phyloP scores from a whole-genome alignment of 2,329 filamentous ascomycete species.

The Colletotrichum noveboracense region DNA sequence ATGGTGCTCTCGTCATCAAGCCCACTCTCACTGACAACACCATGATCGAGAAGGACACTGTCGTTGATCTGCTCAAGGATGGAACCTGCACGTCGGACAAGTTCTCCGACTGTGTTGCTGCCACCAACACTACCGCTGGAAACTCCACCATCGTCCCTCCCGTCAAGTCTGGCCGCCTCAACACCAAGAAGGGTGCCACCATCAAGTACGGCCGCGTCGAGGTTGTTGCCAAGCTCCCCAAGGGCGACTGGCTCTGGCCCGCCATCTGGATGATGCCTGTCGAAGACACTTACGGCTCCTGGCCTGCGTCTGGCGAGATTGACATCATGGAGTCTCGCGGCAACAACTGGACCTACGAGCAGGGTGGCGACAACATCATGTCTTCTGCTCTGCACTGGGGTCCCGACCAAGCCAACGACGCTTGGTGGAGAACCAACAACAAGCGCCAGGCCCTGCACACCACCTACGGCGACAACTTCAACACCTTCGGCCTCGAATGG shows the following conservation, averaged over 20 bases:
- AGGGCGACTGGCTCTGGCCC: constrained; percentile 88
- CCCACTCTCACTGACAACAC: constrained; percentile 76
- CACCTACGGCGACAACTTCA: constrained; percentile 71
- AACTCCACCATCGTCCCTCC: constrained; percentile 81
- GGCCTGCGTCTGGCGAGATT: constrained; percentile 84
- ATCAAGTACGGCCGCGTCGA: constrained; percentile 86
- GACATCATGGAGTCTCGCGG: constrained; percentile 83
- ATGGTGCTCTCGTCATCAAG: constrained; percentile 75
- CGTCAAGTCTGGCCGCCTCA: constrained; percentile 78
- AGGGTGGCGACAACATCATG: constrained; percentile 82
- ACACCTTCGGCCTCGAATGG: constrained; percentile 86
- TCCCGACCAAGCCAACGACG: constrained; percentile 73
- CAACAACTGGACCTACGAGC: constrained; percentile 78
- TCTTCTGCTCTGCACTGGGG: constrained; percentile 86
- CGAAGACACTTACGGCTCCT: constrained; percentile 73
- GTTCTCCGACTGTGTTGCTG: constrained; percentile 65
- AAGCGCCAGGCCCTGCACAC: constrained; percentile 78
- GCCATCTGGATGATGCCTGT: constrained; percentile 91
- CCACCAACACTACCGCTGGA: constrained; percentile 72
- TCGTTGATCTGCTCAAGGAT: constrained; percentile 70
- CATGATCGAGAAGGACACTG: constrained; percentile 68
- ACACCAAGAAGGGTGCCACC: constrained; percentile 70
- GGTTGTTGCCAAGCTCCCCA: constrained; percentile 76
- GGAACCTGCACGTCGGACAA: constrained; percentile 70
- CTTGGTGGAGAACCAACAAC: constrained; percentile 83